Conservation (phyloP, 805 yeast species). For the Nakazawaea sp. region DNA sequence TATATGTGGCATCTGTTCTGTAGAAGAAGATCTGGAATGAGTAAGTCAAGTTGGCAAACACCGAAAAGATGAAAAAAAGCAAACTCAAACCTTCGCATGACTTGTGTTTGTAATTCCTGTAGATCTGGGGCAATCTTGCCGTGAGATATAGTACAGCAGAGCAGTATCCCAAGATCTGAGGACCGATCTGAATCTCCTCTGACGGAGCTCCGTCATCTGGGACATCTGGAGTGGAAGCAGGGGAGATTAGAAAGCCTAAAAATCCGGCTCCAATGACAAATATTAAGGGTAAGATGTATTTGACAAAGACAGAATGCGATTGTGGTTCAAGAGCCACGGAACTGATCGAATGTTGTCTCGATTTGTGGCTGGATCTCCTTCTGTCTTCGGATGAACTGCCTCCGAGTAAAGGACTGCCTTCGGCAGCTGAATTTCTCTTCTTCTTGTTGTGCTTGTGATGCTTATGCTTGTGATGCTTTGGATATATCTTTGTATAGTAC, state of each 20-base stretch:
- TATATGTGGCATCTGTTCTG: constrained; percentile 54
- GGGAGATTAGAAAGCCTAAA: constrained; percentile 50
- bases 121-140: constrained; percentile 77
- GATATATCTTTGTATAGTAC: constrained; percentile 46
- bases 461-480: constrained; percentile 22
- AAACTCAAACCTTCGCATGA: constrained; percentile 85
- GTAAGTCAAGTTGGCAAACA: constrained; percentile 69
- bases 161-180: constrained; percentile 64
- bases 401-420: constrained; percentile 27
- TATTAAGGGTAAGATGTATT: constrained; percentile 49
- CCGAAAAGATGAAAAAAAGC: constrained; percentile 67
- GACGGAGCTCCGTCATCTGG: constrained; percentile 13
- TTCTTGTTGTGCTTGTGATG: neutral
- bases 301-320: constrained; percentile 37
- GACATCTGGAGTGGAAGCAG: constrained; percentile 15
- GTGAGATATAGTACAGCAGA: constrained; percentile 65
- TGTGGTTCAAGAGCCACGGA: constrained; percentile 43
- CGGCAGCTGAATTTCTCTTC: constrained; percentile 13
- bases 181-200: constrained; percentile 35
- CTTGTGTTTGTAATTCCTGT: constrained; percentile 68
- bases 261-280: constrained; percentile 60
- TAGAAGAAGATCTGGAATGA: constrained; percentile 66
- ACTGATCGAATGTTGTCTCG: constrained; percentile 41
- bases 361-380: constrained; percentile 27
- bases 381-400: constrained; percentile 11